Conservation (phyloP, 73 alveolate genomes). For the Paramecium pentaurelia region DNA sequence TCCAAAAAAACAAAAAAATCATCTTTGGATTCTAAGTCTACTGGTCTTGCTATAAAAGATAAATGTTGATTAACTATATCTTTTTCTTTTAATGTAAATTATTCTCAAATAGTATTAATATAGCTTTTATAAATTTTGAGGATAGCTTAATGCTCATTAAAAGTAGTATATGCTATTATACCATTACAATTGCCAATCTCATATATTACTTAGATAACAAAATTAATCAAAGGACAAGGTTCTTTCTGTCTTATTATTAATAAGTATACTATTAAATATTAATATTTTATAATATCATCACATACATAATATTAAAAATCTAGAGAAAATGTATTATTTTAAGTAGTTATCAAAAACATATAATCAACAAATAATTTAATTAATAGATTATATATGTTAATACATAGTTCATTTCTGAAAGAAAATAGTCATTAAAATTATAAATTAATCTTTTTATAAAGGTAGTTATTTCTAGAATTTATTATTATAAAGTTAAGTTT, state of each 20-base stretch:
- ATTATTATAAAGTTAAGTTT: no score
- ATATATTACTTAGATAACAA: conserved; percentile 49
- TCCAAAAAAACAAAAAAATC: conserved; percentile 41
- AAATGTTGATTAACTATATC: background rate
- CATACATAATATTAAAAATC: background rate
- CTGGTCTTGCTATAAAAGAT: conserved; percentile 53
- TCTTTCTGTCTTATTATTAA: background rate
- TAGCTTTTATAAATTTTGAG: conserved; percentile 47
- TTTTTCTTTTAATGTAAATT: background rate
- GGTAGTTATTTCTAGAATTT: no score
- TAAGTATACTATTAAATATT: background rate
- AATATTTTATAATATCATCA: background rate
- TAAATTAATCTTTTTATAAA: no score
- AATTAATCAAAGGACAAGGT: conserved; percentile 40
- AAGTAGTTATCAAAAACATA: no score
- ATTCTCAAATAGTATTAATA: background rate
- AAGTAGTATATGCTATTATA: conserved; percentile 43
- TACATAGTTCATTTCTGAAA: background rate
- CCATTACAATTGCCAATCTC: conserved; percentile 34
- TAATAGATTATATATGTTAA: no score
- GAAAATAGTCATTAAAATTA: no score
- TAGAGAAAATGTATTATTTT: background rate
- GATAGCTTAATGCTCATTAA: conserved; percentile 32
- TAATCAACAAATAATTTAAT: no score
- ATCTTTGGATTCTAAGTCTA: conserved; percentile 49